Evolutionary conservation across 83 land plant species (phyloP).

Genomic region (Picea mariana): DNA sequence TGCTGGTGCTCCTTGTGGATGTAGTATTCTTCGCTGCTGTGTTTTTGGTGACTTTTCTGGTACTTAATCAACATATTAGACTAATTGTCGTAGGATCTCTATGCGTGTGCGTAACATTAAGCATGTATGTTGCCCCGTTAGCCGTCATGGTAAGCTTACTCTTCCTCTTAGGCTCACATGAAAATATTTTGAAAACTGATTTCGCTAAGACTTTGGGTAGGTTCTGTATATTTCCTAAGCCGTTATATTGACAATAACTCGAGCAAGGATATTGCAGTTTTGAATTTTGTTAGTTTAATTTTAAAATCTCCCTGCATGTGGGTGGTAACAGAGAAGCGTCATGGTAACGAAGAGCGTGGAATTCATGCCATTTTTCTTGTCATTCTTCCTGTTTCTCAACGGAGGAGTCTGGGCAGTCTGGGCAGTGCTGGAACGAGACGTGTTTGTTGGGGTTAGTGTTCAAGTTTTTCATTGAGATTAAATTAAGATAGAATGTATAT

Average conservation of each 20-base stretch:
- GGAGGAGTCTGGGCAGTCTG: too few species aligned
- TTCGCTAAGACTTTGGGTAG: too few species aligned
- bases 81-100: conserved; percentile 38
- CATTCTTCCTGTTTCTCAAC: conserved; percentile 81
- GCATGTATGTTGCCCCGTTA: conserved; percentile 70
- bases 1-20: conserved; percentile 33
- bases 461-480: too few species aligned
- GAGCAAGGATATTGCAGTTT: too few species aligned
- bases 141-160: conserved; percentile 50
- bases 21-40: conserved; percentile 23
- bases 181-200: too few species aligned
- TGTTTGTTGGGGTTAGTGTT: conserved; percentile 17
- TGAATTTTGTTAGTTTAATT: too few species aligned
- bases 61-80: neutral
- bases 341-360: conserved; percentile 34
- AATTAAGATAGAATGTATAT: too few species aligned
- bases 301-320: too few species aligned
- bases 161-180: neutral
- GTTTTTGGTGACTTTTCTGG: too few species aligned
- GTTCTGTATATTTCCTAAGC: too few species aligned
- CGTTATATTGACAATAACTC: too few species aligned
- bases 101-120: conserved; percentile 55
- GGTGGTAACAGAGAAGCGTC: conserved; percentile 48
- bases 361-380: conserved; percentile 48
- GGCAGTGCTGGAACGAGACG: conserved; percentile 23